Percentiles rank a stretch among this genome's conserved stretches.
Conservation (phyloP, 192 early-diverging fungal species). For the Gonapodya sp. region DNA sequence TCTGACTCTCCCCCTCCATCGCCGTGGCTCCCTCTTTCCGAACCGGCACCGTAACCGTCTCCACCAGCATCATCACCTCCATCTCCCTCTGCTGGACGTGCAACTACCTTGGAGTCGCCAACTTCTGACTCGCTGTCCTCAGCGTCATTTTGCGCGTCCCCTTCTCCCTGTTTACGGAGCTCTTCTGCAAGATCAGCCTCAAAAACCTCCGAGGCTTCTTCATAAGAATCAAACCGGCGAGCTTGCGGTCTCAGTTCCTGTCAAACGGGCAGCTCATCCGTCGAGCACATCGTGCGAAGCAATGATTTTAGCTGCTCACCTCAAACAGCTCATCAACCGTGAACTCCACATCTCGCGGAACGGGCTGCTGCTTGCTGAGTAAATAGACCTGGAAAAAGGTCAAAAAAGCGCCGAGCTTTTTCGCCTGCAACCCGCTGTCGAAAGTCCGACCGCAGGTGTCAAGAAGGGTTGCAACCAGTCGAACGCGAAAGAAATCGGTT, state of each 20-base stretch:
- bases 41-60: slow-evolving; percentile 24
- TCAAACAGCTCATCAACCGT: slow-evolving; percentile 73
- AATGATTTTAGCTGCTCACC: slow-evolving; percentile 11
- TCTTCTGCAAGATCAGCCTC: slow-evolving; percentile 19
- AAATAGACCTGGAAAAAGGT: slow-evolving; percentile 86
- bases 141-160: background rate
- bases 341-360: slow-evolving; percentile 83
- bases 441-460: slow-evolving; percentile 82
- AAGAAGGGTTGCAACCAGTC: slow-evolving; percentile 75
- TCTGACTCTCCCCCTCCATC: background rate
- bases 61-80: slow-evolving; percentile 39
- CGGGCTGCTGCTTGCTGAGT: slow-evolving; percentile 61
- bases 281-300: background rate
- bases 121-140: slow-evolving; percentile 26
- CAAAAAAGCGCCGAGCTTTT: slow-evolving; percentile 63
- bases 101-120: slow-evolving; percentile 22
- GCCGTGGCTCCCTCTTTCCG: background rate
- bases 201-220: slow-evolving; percentile 67
- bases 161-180: background rate
- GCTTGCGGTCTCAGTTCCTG: slow-evolving; percentile 48
- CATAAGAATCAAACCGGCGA: slow-evolving; percentile 50
- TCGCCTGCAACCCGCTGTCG: slow-evolving; percentile 40
- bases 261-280: no score
- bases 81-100: slow-evolving; percentile 21
- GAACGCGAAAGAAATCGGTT: slow-evolving; percentile 85